These are phyloP conservation scores for Tremellales sp. DNA, from an alignment of 1,284 basidiomycete species.

Conservation along the genomic window DNA sequence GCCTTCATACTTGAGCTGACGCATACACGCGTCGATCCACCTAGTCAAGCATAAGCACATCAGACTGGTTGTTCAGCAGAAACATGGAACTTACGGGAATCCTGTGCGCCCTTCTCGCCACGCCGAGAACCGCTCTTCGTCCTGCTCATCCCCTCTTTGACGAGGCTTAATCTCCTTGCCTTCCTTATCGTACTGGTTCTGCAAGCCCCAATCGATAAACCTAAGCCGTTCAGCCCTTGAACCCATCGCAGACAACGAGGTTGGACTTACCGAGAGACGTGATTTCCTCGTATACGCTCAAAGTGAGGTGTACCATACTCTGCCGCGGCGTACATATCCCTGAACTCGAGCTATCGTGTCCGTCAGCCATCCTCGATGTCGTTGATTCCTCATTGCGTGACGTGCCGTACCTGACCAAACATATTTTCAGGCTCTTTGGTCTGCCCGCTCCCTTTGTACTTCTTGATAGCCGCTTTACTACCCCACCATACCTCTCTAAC, in stretches of 20 bases:
- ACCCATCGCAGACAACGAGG: background rate
- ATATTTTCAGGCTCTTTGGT: slow-evolving; percentile 41
- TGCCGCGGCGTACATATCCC: slow-evolving; percentile 52
- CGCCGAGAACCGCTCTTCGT: slow-evolving; percentile 47
- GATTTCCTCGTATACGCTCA: slow-evolving; percentile 49
- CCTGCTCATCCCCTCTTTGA: slow-evolving; percentile 44
- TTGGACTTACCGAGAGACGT: slow-evolving; percentile 43
- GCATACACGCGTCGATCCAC: slow-evolving; percentile 53
- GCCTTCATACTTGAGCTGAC: slow-evolving; percentile 51
- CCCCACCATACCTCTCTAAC: slow-evolving; percentile 50
- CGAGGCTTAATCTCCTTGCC: slow-evolving; percentile 46
- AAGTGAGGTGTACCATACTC: slow-evolving; percentile 49
- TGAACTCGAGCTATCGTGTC: slow-evolving; percentile 49
- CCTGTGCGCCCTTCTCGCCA: slow-evolving; percentile 52
- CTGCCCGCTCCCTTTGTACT: slow-evolving; percentile 34
- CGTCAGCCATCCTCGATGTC: background rate
- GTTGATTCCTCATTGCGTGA: no score
- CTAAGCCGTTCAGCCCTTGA: slow-evolving; percentile 12
- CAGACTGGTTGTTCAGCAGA: background rate
- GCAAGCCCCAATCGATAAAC: slow-evolving; percentile 50
- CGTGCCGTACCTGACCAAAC: slow-evolving; percentile 28
- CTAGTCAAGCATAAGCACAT: no score
- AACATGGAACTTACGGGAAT: slow-evolving; percentile 51
- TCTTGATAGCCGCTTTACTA: slow-evolving; percentile 40
- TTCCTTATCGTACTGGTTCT: slow-evolving; percentile 48